Conservation (phyloP, 129 eudicot genomes). For the Cynara cardunculus region DNA sequence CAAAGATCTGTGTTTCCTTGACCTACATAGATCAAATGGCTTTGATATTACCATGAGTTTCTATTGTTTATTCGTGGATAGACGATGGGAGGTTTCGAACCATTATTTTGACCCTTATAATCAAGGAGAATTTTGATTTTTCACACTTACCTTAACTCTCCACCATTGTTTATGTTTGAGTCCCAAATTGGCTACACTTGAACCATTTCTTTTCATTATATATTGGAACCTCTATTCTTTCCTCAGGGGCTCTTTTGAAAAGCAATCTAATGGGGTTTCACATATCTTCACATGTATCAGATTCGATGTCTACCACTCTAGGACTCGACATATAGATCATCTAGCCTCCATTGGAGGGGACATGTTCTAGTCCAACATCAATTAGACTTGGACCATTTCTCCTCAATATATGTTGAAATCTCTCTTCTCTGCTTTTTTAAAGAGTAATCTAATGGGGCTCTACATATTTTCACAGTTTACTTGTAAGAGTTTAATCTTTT, state of each 20-base stretch:
- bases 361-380: neutral
- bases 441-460: no score
- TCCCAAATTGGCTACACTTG: neutral
- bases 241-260: neutral
- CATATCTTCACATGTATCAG: no score
- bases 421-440: neutral
- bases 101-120: neutral
- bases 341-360: neutral
- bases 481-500: no score
- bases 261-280: neutral
- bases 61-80: no score
- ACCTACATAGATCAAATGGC: neutral
- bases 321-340: neutral
- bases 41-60: neutral
- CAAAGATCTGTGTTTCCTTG: neutral
- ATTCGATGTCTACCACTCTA: neutral
- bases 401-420: neutral
- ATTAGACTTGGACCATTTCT: neutral
- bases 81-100: neutral
- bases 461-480: no score
- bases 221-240: neutral
- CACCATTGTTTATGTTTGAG: neutral
- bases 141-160: neutral
- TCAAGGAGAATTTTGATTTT: neutral
- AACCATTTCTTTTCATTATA: neutral